Evolutionary conservation across 2,329 filamentous ascomycete genomes (phyloP), one percentile per base, ranked within the genome.

Genomic region (Rhexocercosporidium sp.): DNA sequence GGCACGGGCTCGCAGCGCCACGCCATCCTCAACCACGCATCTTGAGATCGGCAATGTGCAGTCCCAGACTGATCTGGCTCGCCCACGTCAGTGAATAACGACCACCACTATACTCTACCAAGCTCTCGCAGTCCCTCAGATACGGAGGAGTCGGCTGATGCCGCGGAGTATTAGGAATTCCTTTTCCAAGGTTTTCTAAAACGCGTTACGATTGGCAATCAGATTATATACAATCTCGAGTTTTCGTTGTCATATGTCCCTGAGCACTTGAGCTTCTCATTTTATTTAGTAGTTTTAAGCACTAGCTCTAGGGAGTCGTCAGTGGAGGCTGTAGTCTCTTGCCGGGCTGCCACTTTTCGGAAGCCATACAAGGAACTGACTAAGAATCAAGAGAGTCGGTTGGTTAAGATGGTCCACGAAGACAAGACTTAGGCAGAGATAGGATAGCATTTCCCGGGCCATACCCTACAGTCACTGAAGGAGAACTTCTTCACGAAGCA

Each of bases 401-500:
- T 68, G 46, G 59, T 62, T 31, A 63, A 59, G 66, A 66, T 68
- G 53, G 59, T 68, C 59, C 37, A 63, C 22, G 46, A 68, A 46
- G 59, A 66, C 59, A 63, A 68, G 62, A 68, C 44, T n/a, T 46
- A n/a, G 44, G 44, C 44, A 46, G 44, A 46, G 44, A 46, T 46
- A 68, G 63, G 53, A 60, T 25, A 31, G 51, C 59, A 64, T 37
- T 68, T 66, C 41, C 63, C 51, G 60, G 66, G 44, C 59, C 20
- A 66, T 22, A 56, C 22, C 49, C 63, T 66, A 22, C 51, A 34
- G 53, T 66, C 34, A 64, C 29, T 69, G 25, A 69, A 66, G 31
- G 63, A 69, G 44, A 69, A 69, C 53, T 65, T 56, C 47, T 67
- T 67, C 47, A 65, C n/a, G 47, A 67, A 67, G 47, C 59, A 65